Conservation (phyloP, 2,329 filamentous ascomycete species). For the Nemania sp. region DNA sequence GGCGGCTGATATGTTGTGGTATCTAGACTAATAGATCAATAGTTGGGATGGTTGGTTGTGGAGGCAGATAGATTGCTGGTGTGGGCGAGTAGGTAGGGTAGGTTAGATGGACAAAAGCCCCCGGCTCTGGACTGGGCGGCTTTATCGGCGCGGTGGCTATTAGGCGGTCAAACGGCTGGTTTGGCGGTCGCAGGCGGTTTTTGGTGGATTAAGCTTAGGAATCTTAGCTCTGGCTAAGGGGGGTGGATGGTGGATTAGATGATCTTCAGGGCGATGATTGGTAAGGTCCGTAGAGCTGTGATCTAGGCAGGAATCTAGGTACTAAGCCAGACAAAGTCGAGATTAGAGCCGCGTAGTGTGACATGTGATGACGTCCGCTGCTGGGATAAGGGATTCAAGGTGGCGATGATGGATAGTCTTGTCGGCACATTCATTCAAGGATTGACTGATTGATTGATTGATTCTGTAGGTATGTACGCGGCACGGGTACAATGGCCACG, state of each 20-base stretch:
- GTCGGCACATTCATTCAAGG: constrained; percentile 24
- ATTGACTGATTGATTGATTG: constrained; percentile 18
- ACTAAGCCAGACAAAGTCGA: constrained; percentile 18
- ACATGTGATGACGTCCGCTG: constrained; percentile 34
- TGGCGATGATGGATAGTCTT: constrained; percentile 19
- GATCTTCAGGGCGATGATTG: constrained; percentile 36
- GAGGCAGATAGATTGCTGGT: constrained; percentile 11
- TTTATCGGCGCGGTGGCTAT: constrained; percentile 22
- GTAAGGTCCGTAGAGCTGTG: constrained; percentile 21
- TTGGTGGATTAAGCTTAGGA: constrained; percentile 20
- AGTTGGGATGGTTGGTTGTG: constrained; percentile 23
- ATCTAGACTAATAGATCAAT: constrained; percentile 28
- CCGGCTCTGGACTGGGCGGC: constrained; percentile 30
- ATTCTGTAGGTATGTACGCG: constrained; percentile 3
- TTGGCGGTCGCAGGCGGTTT: constrained; percentile 19
- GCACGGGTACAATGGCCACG: constrained; percentile 17
- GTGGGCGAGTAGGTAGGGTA: constrained; percentile 25
- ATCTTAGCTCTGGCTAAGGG: constrained; percentile 29
- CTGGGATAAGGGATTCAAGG: constrained; percentile 25
- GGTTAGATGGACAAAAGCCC: no score
- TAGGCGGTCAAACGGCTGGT: constrained; percentile 29
- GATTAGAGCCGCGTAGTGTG: constrained; percentile 20
- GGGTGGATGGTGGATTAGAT: constrained; percentile 25
- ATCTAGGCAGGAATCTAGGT: constrained; percentile 26
- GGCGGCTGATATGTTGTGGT: constrained; percentile 31